Base-by-base conservation (phyloP, 2,329 filamentous ascomycete genomes). In the Lachnellula subtilissima region DNA sequence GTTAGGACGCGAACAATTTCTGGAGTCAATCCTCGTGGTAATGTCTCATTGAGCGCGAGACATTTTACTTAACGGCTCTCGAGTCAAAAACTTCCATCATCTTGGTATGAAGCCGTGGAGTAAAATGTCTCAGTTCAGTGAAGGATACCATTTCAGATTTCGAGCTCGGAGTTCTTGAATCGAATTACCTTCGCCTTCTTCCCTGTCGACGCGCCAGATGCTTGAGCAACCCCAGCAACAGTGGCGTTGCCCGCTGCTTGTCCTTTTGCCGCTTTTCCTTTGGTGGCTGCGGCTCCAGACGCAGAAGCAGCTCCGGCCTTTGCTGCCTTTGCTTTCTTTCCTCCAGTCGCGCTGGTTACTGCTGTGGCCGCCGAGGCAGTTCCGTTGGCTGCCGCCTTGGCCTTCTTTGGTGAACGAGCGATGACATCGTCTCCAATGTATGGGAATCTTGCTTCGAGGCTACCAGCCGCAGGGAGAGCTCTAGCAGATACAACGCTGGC, bases 401-500 rank as follows among this genome's bases (percentile, higher is more conserved):
- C n/a, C 40, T 46, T 47, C 42, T 52, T 52, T 19, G 43, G n/a
- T 9, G 11, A 19, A 14, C 43, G 19, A n/a, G 22, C 19, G 42
- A 25, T n/a, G 23, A 59, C 37, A 25, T 39, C 40, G 48, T 52
- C 54, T 50, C 55, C 48, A 50, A 58, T 52, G n/a, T 61, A 62
- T 57, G 62, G 62, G 14, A 45, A 48, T 56, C 65, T 59, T 15
- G 61, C 65, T 39, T 53, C 53, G 36, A 69, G 17, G 23, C 48
- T 48, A 48, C 49, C 53, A 22, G 39, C n/a, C 36, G 28, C 56
- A 40, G 65, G 64, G 25, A 69, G 52, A 50, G 63, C 65, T 56
- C 61, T 60, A 48, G 69, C 66, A 43, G 69, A 70, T 23, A 72
- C 69, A 42, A 67, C 53, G 46, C 67, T 67, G 51, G 70, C 71